These are phyloP conservation scores for Golubevia sp. DNA, from an alignment of 1,284 basidiomycete species.

Conservation along the genomic window DNA sequence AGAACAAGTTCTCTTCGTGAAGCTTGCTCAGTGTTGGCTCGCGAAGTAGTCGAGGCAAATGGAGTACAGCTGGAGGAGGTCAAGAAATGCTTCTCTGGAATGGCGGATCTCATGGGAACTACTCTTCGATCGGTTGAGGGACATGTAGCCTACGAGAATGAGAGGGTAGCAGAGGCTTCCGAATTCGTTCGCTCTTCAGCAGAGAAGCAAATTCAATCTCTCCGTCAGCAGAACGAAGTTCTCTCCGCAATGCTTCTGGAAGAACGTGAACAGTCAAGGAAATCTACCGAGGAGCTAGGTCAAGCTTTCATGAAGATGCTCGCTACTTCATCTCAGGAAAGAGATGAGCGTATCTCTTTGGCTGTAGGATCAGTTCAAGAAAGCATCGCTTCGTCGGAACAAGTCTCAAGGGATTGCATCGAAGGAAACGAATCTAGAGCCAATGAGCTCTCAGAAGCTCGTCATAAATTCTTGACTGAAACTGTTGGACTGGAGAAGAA, in stretches of 20 bases:
- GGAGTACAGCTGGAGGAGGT: slow-evolving; percentile 17
- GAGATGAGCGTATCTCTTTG: too few relatives aligned
- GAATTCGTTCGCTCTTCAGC: slow-evolving; percentile 14
- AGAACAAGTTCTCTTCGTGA: slow-evolving; percentile 17
- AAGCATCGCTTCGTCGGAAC: too few relatives aligned
- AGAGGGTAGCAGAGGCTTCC: slow-evolving; percentile 14
- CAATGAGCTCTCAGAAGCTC: too few relatives aligned
- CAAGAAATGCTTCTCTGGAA: slow-evolving; percentile 11
- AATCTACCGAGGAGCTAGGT: too few relatives aligned
- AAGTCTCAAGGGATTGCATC: too few relatives aligned
- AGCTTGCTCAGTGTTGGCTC: slow-evolving; percentile 19
- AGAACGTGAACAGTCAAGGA: not conserved
- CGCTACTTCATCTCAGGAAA: too few relatives aligned
- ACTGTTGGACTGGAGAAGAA: too few relatives aligned
- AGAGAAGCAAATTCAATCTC: slow-evolving; percentile 14
- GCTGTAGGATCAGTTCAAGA: too few relatives aligned
- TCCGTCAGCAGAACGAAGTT: slow-evolving; percentile 22
- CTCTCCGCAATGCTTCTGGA: not conserved
- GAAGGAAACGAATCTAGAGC: too few relatives aligned
- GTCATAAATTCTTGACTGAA: too few relatives aligned
- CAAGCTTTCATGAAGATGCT: too few relatives aligned
- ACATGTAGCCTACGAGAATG: slow-evolving; percentile 4
- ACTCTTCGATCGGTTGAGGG: slow-evolving; percentile 10
- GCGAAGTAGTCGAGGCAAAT: slow-evolving; percentile 23
- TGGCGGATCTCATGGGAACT: slow-evolving; percentile 14